Evolutionary conservation across 1,139 yeast genomes (phyloP).

Genomic region (Keqinozyma sinolaborantium): DNA sequence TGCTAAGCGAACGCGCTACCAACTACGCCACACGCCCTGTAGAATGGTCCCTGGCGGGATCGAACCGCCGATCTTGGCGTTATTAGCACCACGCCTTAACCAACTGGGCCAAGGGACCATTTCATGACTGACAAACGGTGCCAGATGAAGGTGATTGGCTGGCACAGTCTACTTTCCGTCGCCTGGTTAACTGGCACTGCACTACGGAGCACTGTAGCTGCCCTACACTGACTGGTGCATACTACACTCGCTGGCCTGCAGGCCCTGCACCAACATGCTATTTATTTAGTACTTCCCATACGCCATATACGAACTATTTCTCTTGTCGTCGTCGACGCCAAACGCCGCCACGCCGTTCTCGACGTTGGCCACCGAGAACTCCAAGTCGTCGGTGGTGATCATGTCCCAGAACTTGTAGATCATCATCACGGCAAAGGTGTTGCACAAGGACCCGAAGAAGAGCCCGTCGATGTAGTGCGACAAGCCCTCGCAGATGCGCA

Average conservation of each 20-base stretch:
- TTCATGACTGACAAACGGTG: neutral
- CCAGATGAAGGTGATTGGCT: no score
- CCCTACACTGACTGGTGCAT: no score
- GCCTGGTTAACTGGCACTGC: no score
- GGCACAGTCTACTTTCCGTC: no score
- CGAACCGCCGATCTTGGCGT: constrained; percentile 24
- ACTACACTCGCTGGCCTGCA: no score
- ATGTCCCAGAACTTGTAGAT: constrained; percentile 94
- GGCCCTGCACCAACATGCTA: neutral
- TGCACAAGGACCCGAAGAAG: constrained; percentile 78
- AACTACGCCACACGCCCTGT: constrained; percentile 87
- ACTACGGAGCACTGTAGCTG: no score
- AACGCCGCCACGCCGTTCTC: constrained; percentile 39
- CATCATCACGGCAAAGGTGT: constrained; percentile 87
- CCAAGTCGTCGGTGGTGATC: constrained; percentile 93
- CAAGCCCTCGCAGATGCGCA: constrained; percentile 61
- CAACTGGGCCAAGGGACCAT: constrained; percentile 86
- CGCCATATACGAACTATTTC: constrained; percentile 19
- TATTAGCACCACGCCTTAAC: constrained; percentile 90
- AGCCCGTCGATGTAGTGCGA: constrained; percentile 89
- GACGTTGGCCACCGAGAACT: constrained; percentile 67
- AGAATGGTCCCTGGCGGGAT: constrained; percentile 1
- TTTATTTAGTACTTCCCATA: neutral
- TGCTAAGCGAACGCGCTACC: constrained; percentile 93
- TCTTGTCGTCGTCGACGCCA: constrained; percentile 31